phyloP scores from a whole-genome alignment of 805 yeast genomes.

The Komagataella pastoris region DNA sequence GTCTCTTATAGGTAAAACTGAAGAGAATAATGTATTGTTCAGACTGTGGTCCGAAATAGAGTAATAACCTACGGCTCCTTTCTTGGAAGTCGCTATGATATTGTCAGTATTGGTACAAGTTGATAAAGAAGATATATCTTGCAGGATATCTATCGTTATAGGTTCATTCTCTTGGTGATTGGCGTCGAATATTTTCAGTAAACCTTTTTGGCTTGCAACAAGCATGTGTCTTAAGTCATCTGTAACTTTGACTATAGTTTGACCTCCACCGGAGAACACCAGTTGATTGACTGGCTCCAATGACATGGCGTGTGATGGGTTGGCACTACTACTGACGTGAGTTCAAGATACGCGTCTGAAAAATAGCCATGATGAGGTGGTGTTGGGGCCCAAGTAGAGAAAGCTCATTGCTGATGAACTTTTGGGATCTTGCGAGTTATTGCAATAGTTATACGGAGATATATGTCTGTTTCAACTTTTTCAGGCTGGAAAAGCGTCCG shows the following conservation, averaged over 20 bases:
- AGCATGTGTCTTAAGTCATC: constrained; percentile 20
- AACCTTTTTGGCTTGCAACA: constrained; percentile 41
- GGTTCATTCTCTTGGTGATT: constrained; percentile 46
- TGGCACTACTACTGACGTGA: neutral
- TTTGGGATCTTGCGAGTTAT: neutral
- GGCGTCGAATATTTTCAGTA: constrained; percentile 35
- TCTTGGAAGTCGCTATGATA: constrained; percentile 21
- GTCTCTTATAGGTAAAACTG: constrained; percentile 35
- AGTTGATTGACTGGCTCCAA: constrained; percentile 14
- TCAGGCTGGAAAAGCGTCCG: neutral
- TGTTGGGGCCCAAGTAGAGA: neutral
- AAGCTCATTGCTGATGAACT: neutral
- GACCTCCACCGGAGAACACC: constrained; percentile 17
- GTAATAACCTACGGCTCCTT: constrained; percentile 29
- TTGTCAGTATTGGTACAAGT: constrained; percentile 8
- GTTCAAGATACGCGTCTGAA: neutral
- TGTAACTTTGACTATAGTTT: constrained; percentile 10
- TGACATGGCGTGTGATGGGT: constrained; percentile 5
- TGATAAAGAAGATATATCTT: constrained; percentile 29
- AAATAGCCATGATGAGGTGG: neutral
- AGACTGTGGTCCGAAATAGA: constrained; percentile 12
- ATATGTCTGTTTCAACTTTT: neutral
- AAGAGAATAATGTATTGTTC: constrained; percentile 18
- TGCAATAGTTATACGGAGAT: neutral
- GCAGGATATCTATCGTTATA: constrained; percentile 36